Evolutionary conservation across 768 basidiomycete genomes (phyloP), one percentile per base, ranked within the genome.

Genomic region (Russula griseocarnosa): DNA sequence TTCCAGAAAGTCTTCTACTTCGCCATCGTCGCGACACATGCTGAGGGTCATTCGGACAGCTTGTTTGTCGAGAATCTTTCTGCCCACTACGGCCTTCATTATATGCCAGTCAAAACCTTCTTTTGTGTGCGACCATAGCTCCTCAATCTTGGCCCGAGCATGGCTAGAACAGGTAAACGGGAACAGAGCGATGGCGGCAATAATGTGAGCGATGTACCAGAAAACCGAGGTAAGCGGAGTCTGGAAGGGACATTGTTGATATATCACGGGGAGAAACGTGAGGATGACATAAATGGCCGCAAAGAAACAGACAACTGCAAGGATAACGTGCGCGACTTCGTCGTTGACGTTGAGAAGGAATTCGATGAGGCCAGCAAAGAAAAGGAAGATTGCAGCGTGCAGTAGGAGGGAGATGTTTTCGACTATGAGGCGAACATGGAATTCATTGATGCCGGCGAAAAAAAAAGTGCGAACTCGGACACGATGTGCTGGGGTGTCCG

Each of bases 391-490:
- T 22, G 56, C 44, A 0, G 40, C 55, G 20, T 56, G 55, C 14
- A 56, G 16, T 18, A 56, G 16, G 40, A 53, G 42, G n/a, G 57
- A 59, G 16, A 61, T 38, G 34, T 47, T 60, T 22, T 61, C 63
- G 20, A 64, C 55, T 5, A 66, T 7, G 44, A 46, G 47, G 14
- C 62, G 51, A 14, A 47, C 24, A 7, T 57, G 65, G 44, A 63
- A 66, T 0, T 9, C 4, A 0, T 32, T 5, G 9, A 64, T 22
- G 46, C 65, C 65, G 3, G 34, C 20, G 28, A n/a, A 38, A 14
- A 66, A 56, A 53, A 20, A 62, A 3, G 57, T 55, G 20, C 65
- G 65, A 34, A 66, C 32, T 30, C 65, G 47, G 52, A 58, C 56
- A 3, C 62, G 65, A 50, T 30, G 44, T 8, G 38, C 3, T 20